Percentiles rank a stretch among this genome's conserved stretches.
Evolutionary conservation across 1,284 basidiomycete genomes (phyloP).

Genomic region (Cutaneotrichosporon spelunceum): DNA sequence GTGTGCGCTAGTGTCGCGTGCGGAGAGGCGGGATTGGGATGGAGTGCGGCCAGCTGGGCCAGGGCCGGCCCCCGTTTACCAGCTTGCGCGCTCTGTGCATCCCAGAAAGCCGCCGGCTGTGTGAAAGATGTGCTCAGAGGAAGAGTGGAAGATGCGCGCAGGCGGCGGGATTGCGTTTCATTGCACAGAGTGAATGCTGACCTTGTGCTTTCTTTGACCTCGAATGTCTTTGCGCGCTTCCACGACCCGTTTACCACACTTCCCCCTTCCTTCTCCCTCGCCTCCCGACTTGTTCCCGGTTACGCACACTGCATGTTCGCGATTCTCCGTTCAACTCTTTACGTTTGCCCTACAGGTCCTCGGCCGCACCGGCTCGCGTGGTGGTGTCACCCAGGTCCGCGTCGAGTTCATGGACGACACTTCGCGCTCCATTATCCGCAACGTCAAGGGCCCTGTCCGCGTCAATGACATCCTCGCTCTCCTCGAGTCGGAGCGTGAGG

Average conservation of each 20-base stretch:
- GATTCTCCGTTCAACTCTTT: neutral
- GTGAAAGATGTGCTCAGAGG: neutral
- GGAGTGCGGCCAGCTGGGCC: neutral
- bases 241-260: neutral
- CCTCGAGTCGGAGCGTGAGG: conserved; percentile 98
- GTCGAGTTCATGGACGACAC: conserved; percentile 99
- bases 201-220: neutral
- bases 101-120: neutral
- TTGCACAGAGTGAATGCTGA: neutral
- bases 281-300: neutral
- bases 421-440: conserved; percentile 93
- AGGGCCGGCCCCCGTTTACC: neutral
- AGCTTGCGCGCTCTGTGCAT: neutral
- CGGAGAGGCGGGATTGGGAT: neutral
- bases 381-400: conserved; percentile 99
- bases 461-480: conserved; percentile 96
- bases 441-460: conserved; percentile 97
- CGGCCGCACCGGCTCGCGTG: conserved; percentile 97
- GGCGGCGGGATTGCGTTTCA: neutral
- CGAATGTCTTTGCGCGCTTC: conserved; percentile 7
- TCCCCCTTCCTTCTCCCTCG: conserved; percentile 7
- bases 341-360: conserved; percentile 65
- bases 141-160: neutral
- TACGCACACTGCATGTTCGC: neutral
- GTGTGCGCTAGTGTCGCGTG: neutral